Conservation (phyloP, 805 yeast species). For the Millerozyma miso region DNA sequence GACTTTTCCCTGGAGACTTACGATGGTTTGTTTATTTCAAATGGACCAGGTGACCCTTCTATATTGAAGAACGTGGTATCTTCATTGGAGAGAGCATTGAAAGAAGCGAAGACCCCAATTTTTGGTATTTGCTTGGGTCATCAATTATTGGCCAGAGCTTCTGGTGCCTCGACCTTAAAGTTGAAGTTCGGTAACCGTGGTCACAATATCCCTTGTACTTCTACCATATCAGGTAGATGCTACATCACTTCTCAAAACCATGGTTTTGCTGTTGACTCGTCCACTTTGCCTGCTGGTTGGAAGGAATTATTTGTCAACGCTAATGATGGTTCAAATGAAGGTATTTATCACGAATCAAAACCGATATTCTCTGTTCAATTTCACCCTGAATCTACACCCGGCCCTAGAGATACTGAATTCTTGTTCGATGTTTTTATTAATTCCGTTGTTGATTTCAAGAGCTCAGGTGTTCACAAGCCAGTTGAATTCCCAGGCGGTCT, state of each 20-base stretch:
- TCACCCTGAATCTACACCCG: constrained; percentile 99
- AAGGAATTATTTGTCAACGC: constrained; percentile 92
- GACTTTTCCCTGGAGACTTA: constrained; percentile 76
- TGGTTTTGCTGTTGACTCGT: constrained; percentile 92
- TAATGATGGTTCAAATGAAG: constrained; percentile 97
- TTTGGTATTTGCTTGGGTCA: constrained; percentile 99
- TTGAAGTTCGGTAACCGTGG: constrained; percentile 99
- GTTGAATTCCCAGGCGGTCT: constrained; percentile 91
- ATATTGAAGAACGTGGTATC: constrained; percentile 67
- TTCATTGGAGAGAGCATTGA: constrained; percentile 54
- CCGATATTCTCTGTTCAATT: constrained; percentile 98
- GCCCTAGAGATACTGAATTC: constrained; percentile 98
- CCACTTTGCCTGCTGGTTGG: constrained; percentile 77
- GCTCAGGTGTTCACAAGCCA: constrained; percentile 57
- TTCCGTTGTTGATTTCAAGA: constrained; percentile 64
- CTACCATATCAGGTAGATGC: constrained; percentile 87
- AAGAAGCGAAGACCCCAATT: constrained; percentile 73
- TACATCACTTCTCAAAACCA: constrained; percentile 98
- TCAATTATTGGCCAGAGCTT: constrained; percentile 90
- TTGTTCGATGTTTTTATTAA: constrained; percentile 89
- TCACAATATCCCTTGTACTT: constrained; percentile 95
- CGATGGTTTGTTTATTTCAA: constrained; percentile 94
- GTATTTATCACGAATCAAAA: constrained; percentile 83
- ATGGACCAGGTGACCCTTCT: constrained; percentile 99
- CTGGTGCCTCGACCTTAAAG: constrained; percentile 90